A percentile compares a stretch with the other conserved stretches of the same genome.
Conservation (phyloP, 2,329 filamentous ascomycete species). For the Beauveria medogensis region DNA sequence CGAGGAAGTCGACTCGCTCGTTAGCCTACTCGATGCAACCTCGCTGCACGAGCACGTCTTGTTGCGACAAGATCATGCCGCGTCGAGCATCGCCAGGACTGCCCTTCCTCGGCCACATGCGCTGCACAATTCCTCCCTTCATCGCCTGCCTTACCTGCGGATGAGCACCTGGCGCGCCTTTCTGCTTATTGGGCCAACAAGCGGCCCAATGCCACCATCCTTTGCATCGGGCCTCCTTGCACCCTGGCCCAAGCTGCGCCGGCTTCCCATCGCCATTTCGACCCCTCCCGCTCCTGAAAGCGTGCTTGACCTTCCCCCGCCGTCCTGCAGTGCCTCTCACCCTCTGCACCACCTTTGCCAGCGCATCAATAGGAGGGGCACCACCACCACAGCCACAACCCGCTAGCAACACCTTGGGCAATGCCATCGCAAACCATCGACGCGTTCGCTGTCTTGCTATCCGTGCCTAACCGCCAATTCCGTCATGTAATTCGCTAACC, state of each 20-base stretch:
- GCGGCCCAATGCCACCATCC: constrained; percentile 9
- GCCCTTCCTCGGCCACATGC: neutral
- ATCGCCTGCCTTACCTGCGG: neutral
- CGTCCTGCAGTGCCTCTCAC: constrained; percentile 2
- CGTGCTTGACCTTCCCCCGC: neutral
- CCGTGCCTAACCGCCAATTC: neutral
- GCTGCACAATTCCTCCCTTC: neutral
- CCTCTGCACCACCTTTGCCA: constrained; percentile 7
- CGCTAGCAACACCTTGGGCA: neutral
- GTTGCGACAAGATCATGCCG: neutral
- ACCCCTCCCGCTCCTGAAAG: neutral
- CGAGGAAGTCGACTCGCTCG: neutral
- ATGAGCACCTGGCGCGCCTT: neutral
- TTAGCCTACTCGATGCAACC: neutral
- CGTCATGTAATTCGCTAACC: constrained; percentile 9
- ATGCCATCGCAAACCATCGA: neutral
- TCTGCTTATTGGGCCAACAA: constrained; percentile 4
- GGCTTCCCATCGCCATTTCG: neutral
- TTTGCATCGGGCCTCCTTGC: neutral
- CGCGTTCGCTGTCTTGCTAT: neutral
- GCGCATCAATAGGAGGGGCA: constrained; percentile 11
- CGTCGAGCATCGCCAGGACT: neutral
- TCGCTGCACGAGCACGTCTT: neutral
- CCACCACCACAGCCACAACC: neutral
- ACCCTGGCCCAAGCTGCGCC: neutral